These are phyloP conservation scores for Ustilago sp. DNA, from an alignment of 1,284 basidiomycete species.

Conservation along the genomic window DNA sequence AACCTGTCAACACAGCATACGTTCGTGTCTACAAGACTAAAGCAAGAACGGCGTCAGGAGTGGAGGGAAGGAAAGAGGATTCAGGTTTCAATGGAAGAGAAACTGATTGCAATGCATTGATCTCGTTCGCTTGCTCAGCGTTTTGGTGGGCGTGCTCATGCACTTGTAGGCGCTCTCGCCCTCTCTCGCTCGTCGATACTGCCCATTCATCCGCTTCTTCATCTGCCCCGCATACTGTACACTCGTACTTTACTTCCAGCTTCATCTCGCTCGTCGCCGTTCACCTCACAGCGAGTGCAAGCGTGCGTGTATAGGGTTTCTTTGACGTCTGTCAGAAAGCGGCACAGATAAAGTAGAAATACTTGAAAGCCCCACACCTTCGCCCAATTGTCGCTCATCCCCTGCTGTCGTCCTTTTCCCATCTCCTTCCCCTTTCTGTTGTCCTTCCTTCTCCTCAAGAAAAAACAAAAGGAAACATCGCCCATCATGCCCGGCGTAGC, in stretches of 20 bases:
- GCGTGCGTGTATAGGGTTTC: background rate
- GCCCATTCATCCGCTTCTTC: background rate
- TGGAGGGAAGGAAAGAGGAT: background rate
- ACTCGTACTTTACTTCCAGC: background rate
- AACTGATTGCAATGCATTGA: background rate
- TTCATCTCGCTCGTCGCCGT: background rate
- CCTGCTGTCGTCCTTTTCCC: background rate
- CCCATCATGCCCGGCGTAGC: constrained; percentile 19
- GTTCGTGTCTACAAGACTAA: background rate
- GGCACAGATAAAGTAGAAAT: constrained; percentile 21
- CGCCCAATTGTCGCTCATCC: background rate
- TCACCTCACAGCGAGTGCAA: background rate
- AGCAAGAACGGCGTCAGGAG: background rate
- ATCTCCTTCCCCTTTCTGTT: background rate
- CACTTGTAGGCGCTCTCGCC: background rate
- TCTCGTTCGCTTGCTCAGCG: background rate
- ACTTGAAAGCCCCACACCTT: background rate
- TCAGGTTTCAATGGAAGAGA: background rate
- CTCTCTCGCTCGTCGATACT: background rate
- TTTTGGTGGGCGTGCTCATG: background rate
- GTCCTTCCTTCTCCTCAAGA: constrained; percentile 12
- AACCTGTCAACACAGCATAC: background rate
- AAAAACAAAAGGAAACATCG: background rate
- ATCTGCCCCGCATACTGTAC: background rate
- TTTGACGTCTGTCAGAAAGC: background rate